These are phyloP conservation scores for Strigomonas galati DNA, from an alignment of 208 protist genomes.

Conservation along the genomic window DNA sequence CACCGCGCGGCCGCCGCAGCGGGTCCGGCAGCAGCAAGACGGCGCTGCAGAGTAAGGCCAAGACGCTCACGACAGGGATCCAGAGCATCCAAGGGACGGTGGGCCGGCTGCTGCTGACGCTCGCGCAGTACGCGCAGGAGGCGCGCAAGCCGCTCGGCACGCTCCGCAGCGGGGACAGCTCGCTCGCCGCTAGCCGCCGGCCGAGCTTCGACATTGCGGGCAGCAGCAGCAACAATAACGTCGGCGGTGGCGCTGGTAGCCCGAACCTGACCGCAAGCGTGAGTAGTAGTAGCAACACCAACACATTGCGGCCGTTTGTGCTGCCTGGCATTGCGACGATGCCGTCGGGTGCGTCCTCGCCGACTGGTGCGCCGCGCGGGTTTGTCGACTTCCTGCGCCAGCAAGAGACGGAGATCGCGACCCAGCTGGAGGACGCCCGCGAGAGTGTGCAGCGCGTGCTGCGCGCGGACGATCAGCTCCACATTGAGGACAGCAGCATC, in stretches of 20 bases:
- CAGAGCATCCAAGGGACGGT: conserved; percentile 34
- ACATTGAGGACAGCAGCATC: conserved; percentile 17
- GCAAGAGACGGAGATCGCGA: conserved; percentile 26
- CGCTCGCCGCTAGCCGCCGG: not conserved
- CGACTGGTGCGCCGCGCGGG: not conserved
- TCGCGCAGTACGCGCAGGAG: conserved; percentile 35
- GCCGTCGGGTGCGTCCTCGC: not conserved
- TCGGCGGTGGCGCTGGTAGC: not conserved
- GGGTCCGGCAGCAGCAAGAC: conserved; percentile 4
- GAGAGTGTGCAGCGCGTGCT: conserved; percentile 16
- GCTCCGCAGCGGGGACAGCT: not conserved
- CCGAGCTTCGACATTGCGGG: conserved; percentile 1
- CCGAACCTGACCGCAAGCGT: not conserved
- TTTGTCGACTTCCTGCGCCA: conserved; percentile 24
- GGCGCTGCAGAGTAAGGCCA: conserved; percentile 20
- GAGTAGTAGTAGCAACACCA: not conserved
- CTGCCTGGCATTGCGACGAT: not conserved
- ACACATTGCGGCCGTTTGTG: not conserved
- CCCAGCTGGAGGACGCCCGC: conserved; percentile 24
- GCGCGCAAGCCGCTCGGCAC: conserved; percentile 31
- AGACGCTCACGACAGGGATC: conserved; percentile 31
- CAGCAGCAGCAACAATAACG: not conserved
- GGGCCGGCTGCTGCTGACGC: conserved; percentile 29
- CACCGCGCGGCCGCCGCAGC: not conserved
- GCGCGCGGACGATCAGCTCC: conserved; percentile 8